Evolutionary conservation across 1,139 yeast species (phyloP), one percentile per base, ranked within the genome.

Genomic region (Kluyveromyces marxianus): DNA sequence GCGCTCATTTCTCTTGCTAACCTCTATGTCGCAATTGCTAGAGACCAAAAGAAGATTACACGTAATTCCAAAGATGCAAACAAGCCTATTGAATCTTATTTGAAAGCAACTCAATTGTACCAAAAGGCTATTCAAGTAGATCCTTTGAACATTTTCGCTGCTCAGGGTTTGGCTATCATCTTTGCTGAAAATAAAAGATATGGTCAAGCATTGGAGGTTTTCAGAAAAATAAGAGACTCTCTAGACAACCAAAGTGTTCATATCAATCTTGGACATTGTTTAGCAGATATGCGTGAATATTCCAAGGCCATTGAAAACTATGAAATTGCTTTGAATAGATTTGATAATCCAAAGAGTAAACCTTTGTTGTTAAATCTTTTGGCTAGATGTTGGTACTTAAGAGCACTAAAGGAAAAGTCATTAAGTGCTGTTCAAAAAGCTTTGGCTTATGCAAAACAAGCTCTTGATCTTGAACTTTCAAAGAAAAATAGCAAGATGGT

Each of bases 101-200:
- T 83, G 42, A 79, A 95, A 66, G 96, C 97, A 14, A 85, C 90
- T 25, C 97, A 92, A 65, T 71, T 90, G 47, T 92, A 82, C 63
- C 85, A 89, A 56, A 92, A 92, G 66, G 97, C 89, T 1, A 70
- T 94, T 48, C 82, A 85, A 43, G 71, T 89, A 34, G 98, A 92
- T 67, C 78, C 92, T 4, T 74, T 77, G 54, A 88, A 92, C 63
- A 95, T 92, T 1, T 92, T 83, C 68, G 99, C 97, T 2, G 98
- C 98, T 0, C 98, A 92, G 66, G 99, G 99, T 44, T 75, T 94
- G 52, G 98, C 97, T 1, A 89, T 92, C 46, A 80, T 90, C 7
- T 85, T 88, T 65, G 95, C 95, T 25, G 97, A 90, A 57, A 84
- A 84, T 59, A 86, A 85, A 58, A 83, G 87, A 50, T 69, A 79